Evolutionary conservation across 805 yeast genomes (phyloP), one percentile per base, ranked within the genome.

Genomic region (Ogataea henricii): DNA sequence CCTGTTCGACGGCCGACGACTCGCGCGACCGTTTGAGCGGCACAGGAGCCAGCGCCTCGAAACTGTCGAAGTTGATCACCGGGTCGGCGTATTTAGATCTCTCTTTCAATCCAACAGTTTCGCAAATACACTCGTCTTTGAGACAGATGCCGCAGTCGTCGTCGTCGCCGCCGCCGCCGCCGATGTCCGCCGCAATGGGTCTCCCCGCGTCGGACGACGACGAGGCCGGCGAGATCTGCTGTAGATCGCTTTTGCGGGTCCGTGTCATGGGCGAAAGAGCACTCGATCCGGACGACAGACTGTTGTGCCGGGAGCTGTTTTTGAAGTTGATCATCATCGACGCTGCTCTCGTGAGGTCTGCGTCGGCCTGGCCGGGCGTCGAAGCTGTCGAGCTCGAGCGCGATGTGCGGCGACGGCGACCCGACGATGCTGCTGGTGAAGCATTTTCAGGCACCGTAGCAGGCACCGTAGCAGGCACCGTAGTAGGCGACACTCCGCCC

Each of bases 101-200:
- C 4, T 58, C 61, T 46, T 71, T 74, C 42, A 77, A 57, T 2
- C 83, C 82, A 8, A 68, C 76, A 30, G 65, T 63, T 51, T 77
- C 89, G 63, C 91, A 85, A 12, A 85, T 63, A 60, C 91, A 86
- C 47, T 77, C 82, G 43, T 83, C 89, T 60, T 83, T 83, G 35
- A 71, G 63, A 61, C 91, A 85, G n/a, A 81, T 79, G 2, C 83
- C 85, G 63, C 91, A 85, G 47, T 71, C 74, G 37, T 62, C 69
- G 30, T 36, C 27, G 38, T 53, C 49, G 25, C n/a, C 6, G 46
- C 35, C n/a, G n/a, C n/a, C n/a, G n/a, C n/a, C n/a, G n/a, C 49
- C 37, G 49, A 30, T 4, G 35, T 7, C 5, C 12, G 54, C 45
- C n/a, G n/a, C n/a, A n/a, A n/a, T n/a, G n/a, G 13, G 80, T 14